phyloP scores from a whole-genome alignment of 331 rosid genomes.

The Quercus lobata region DNA sequence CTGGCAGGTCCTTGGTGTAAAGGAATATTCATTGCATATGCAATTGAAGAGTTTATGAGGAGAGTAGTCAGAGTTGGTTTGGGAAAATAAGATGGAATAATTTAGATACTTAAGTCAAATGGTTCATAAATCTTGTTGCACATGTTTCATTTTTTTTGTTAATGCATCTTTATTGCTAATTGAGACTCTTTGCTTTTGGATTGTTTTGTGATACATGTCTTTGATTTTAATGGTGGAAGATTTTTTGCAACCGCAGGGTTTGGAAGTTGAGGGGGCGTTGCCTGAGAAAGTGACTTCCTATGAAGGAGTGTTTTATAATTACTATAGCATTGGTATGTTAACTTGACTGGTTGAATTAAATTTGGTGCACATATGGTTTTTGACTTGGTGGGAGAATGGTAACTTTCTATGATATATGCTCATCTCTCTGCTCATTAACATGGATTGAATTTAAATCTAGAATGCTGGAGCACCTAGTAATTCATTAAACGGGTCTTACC shows the following conservation, averaged over 20 bases:
- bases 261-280: slow-evolving; percentile 61
- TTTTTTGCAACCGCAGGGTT: slow-evolving; percentile 50
- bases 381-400: slow-evolving; percentile 7
- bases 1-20: background rate
- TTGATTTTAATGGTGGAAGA: slow-evolving; percentile 15
- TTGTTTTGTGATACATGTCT: background rate
- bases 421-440: slow-evolving; percentile 6
- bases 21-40: slow-evolving; percentile 4
- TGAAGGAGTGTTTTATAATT: slow-evolving; percentile 93
- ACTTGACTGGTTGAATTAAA: slow-evolving; percentile 11
- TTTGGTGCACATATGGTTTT: slow-evolving; percentile 7
- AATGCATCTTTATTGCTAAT: background rate
- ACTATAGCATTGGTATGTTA: slow-evolving; percentile 87
- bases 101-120: too few species aligned
- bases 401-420: background rate
- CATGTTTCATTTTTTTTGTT: background rate
- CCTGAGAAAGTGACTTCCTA: slow-evolving; percentile 61
- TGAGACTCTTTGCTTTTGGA: background rate
- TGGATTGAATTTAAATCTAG: background rate
- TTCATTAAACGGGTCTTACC: background rate
- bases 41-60: background rate
- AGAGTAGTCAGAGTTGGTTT: background rate
- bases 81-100: too few species aligned
- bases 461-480: background rate
- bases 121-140: background rate